Evolutionary conservation across 805 yeast species (phyloP), one percentile per base, ranked within the genome.

Genomic region (Monosporozyma aquatica): DNA sequence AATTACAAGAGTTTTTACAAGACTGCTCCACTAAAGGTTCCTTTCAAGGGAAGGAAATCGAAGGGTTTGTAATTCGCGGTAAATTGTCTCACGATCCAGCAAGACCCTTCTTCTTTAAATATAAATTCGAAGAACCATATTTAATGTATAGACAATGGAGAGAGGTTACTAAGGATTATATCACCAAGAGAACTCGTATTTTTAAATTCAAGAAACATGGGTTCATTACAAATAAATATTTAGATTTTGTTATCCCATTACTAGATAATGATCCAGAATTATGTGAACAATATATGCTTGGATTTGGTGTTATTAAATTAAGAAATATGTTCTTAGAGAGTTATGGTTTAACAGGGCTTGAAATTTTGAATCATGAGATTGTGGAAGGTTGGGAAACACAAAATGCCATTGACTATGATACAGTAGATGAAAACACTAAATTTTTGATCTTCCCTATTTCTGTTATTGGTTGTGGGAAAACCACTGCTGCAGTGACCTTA

Each of bases 41-140:
- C 1, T 87, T 77, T 61, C 65, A 82, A 1, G 78, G 75, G 1
- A 66, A 70, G 29, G 96, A 87, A 49, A 73, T 85, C 6, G 99
- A 92, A 64, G 99, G 99, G 0, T 92, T 90, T 66, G 99, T 92
- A 1, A 70, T 92, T 4, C 71, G 98, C 43, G 76, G 89, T 52
- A 69, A 71, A 37, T 44, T 51, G 6, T 48, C 46, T 6, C 47
- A 37, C 0, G 45, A 46, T 18, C 45, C 48, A 1, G 28, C 43
- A 1, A 47, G 46, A 10, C 84, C 80, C 48, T 87, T 74, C 54
- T 85, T 90, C 62, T 92, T 87, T 75, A 92, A 92, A 64, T 92
- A 69, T 67, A 92, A 92, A 62, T 92, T 92, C 60, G 95, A 87
- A 51, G 95, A 92, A 63, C 98, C 98, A 0, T 92, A 92, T 58